These are phyloP conservation scores for Lachancea thermotolerans DNA, from an alignment of 805 yeast species.

Conservation along the genomic window DNA sequence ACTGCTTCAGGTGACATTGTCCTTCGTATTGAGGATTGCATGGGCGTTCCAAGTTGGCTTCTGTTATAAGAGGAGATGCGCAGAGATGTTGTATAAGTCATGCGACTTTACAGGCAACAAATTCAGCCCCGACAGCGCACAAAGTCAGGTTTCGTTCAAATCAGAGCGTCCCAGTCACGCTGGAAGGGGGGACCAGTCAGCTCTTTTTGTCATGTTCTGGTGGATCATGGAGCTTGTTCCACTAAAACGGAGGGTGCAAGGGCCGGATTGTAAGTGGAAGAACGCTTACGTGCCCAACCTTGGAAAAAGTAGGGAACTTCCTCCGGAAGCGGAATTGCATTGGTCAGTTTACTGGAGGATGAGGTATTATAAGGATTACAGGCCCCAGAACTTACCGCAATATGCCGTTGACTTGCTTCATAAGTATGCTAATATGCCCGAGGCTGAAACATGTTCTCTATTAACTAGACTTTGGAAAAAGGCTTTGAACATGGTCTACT, in stretches of 20 bases:
- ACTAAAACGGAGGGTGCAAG: conserved; percentile 44
- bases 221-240: conserved; percentile 62
- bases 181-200: conserved; percentile 34
- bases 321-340: conserved; percentile 42
- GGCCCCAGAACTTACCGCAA: conserved; percentile 40
- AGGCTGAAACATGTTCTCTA: conserved; percentile 2
- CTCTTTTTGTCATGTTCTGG: conserved; percentile 39
- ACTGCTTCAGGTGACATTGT: background rate
- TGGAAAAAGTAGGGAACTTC: conserved; percentile 47
- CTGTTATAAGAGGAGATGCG: conserved; percentile 1
- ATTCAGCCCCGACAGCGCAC: background rate
- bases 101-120: background rate
- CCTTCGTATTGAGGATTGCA: background rate
- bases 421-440: conserved; percentile 14
- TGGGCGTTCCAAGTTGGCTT: background rate
- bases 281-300: conserved; percentile 47
- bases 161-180: conserved; percentile 21
- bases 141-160: background rate
- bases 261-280: conserved; percentile 44
- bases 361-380: conserved; percentile 39
- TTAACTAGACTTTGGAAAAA: background rate
- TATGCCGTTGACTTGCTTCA: conserved; percentile 25
- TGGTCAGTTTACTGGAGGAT: conserved; percentile 61
- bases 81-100: background rate
- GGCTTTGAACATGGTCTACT: background rate